These are phyloP conservation scores for Waitea zeae DNA, from an alignment of 1,284 basidiomycete genomes.

Conservation along the genomic window DNA sequence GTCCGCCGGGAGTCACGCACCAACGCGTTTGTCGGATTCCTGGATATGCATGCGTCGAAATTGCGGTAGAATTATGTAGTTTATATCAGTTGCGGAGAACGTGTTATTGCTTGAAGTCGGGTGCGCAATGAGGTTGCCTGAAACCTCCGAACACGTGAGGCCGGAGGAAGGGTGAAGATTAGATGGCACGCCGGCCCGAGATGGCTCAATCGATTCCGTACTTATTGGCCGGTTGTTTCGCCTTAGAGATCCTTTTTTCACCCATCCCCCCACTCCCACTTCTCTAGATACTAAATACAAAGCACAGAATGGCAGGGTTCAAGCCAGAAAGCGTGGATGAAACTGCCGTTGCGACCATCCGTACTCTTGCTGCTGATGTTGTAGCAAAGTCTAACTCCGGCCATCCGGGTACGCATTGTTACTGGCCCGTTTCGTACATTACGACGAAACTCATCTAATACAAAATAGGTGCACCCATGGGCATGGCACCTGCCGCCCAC, in stretches of 20 bases:
- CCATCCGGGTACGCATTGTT: conserved; percentile 49
- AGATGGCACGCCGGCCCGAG: too few relatives aligned
- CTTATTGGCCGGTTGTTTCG: too few relatives aligned
- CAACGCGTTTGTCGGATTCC: conserved; percentile 49
- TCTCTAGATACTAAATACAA: too few relatives aligned
- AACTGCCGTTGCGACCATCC: conserved; percentile 46
- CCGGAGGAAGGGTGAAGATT: too few relatives aligned
- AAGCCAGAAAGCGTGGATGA: conserved; percentile 28
- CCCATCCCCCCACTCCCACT: conserved; percentile 6
- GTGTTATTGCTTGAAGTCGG: too few relatives aligned
- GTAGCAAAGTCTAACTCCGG: conserved; percentile 81
- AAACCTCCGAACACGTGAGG: neutral
- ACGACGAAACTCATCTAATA: too few relatives aligned
- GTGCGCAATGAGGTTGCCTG: too few relatives aligned
- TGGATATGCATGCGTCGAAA: conserved; percentile 49
- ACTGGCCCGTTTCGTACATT: too few relatives aligned
- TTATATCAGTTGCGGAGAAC: too few relatives aligned
- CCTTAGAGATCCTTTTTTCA: conserved; percentile 1
- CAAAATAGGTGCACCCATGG: conserved; percentile 69
- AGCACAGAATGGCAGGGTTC: conserved; percentile 35
- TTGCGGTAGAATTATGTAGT: conserved; percentile 2
- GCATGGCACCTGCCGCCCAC: conserved; percentile 82
- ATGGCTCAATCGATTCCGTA: too few relatives aligned
- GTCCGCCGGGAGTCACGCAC: conserved; percentile 17
- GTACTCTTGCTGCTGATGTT: conserved; percentile 55